Conservation (phyloP, 2,329 filamentous ascomycete species). For the Fusarium tanahbumbuense region DNA sequence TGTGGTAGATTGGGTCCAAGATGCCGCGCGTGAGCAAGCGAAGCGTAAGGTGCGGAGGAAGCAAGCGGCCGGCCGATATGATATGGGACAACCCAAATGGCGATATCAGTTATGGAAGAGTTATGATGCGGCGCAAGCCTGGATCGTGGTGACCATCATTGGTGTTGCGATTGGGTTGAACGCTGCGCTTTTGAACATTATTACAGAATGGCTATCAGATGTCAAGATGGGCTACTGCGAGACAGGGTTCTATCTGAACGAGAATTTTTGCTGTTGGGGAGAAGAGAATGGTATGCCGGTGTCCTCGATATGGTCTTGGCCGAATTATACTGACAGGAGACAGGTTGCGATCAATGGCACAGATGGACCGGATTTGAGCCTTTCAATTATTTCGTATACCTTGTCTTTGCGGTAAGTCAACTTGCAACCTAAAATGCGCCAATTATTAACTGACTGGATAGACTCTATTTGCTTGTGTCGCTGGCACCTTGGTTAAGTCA, state of each 20-base stretch:
- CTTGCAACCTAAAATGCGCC: not conserved
- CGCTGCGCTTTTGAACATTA: constrained; percentile 91
- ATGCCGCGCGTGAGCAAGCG: constrained; percentile 90
- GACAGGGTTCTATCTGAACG: constrained; percentile 96
- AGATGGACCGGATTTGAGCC: constrained; percentile 83
- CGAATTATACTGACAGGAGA: constrained; percentile 12
- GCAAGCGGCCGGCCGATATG: constrained; percentile 77
- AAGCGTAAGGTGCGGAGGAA: constrained; percentile 81
- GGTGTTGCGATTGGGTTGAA: constrained; percentile 93
- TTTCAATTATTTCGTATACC: constrained; percentile 89
- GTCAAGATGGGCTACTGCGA: constrained; percentile 96
- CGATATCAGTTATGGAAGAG: constrained; percentile 82
- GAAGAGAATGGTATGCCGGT: constrained; percentile 76
- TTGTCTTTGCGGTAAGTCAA: constrained; percentile 77
- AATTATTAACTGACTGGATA: constrained; percentile 48
- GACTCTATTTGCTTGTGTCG: constrained; percentile 82
- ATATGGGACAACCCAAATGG: constrained; percentile 79
- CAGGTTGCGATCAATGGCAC: constrained; percentile 89
- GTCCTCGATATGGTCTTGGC: not conserved
- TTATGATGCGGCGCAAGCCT: constrained; percentile 96
- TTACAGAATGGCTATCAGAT: constrained; percentile 96
- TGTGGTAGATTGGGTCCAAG: constrained; percentile 89
- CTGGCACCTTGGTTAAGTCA: constrained; percentile 85
- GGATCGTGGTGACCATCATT: constrained; percentile 96
- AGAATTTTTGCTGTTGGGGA: constrained; percentile 98